Evolutionary conservation across 2,329 filamentous ascomycete genomes (phyloP).

Genomic region (Metarhizium album): DNA sequence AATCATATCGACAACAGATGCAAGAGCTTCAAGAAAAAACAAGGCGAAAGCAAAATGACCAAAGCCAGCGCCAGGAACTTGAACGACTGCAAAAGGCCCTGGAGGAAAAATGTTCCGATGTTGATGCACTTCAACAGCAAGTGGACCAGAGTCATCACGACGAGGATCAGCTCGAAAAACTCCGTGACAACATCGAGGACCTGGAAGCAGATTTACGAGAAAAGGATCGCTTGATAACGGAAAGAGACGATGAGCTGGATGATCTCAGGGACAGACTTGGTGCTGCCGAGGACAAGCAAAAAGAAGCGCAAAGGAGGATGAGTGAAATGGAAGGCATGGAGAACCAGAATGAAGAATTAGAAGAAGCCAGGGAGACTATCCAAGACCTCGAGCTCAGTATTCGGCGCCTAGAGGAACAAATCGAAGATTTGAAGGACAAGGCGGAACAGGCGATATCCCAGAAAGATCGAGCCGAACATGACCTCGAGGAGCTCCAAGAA

Average conservation of each 20-base stretch:
- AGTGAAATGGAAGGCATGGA: constrained; percentile 48
- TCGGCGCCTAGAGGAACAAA: constrained; percentile 41
- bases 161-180: constrained; percentile 49
- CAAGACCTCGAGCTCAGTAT: constrained; percentile 46
- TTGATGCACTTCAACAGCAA: constrained; percentile 49
- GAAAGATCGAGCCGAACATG: constrained; percentile 45
- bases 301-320: constrained; percentile 39
- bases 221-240: constrained; percentile 62
- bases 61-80: constrained; percentile 52
- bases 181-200: constrained; percentile 65
- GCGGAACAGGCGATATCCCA: constrained; percentile 41
- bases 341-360: constrained; percentile 37
- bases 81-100: constrained; percentile 46
- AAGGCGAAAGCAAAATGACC: constrained; percentile 63
- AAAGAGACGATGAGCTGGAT: constrained; percentile 66
- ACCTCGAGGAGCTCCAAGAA: constrained; percentile 58
- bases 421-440: constrained; percentile 43
- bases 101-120: constrained; percentile 47
- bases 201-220: constrained; percentile 65
- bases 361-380: constrained; percentile 47
- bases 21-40: constrained; percentile 72
- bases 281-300: constrained; percentile 47
- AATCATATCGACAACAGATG: constrained; percentile 72
- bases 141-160: constrained; percentile 46
- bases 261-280: constrained; percentile 46